Evolutionary conservation across 495 filamentous ascomycete genomes (phyloP).

Genomic region (Penicillium coffeae): DNA sequence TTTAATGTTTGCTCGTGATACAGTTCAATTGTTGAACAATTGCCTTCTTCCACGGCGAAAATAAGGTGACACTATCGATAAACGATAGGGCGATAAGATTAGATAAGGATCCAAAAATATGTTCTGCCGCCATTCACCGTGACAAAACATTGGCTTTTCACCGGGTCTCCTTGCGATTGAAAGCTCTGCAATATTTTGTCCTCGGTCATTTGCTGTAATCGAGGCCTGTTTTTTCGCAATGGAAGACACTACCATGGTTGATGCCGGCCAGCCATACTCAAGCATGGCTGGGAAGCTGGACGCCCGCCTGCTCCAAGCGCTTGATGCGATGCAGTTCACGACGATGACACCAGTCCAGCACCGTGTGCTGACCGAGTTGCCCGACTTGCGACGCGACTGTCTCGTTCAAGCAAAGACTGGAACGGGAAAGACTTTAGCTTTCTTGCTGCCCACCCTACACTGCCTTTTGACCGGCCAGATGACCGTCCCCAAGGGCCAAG

Average conservation of each 20-base stretch:
- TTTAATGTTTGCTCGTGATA: constrained; percentile 13
- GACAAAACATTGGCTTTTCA: neutral
- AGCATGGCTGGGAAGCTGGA: constrained; percentile 48
- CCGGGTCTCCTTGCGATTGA: no score
- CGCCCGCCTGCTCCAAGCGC: constrained; percentile 39
- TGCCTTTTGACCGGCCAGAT: constrained; percentile 46
- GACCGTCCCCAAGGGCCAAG: constrained; percentile 36
- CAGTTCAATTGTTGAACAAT: no score
- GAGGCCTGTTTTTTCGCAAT: no score
- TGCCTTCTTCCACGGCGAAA: no score
- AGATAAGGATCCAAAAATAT: neutral
- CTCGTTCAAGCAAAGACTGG: constrained; percentile 81
- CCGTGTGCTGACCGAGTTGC: constrained; percentile 49
- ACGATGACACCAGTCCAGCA: constrained; percentile 57
- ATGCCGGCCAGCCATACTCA: constrained; percentile 37
- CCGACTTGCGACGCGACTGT: constrained; percentile 48
- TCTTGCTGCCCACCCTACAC: constrained; percentile 72
- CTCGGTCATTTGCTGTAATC: no score
- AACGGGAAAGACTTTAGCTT: constrained; percentile 79
- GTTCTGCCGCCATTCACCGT: neutral
- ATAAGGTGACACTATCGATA: no score
- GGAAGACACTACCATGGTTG: constrained; percentile 16
- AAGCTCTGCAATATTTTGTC: no score
- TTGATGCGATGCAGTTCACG: constrained; percentile 42
- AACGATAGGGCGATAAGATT: neutral